These are phyloP conservation scores for Geranomyces michiganensis DNA, from an alignment of 192 early-diverging fungal genomes.

Conservation along the genomic window DNA sequence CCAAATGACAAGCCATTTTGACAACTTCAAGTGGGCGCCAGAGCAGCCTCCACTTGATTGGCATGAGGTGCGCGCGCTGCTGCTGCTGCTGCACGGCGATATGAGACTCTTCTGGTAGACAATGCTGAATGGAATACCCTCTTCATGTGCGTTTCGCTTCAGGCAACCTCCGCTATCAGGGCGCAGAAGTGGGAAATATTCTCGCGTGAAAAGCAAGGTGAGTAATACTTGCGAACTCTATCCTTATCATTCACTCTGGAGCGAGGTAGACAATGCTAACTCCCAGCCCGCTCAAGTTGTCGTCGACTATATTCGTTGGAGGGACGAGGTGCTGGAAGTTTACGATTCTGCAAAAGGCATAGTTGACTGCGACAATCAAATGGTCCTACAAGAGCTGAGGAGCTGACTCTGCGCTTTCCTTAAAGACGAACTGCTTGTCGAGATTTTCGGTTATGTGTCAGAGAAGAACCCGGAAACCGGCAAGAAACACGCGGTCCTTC, in stretches of 20 bases:
- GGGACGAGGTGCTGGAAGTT: constrained; percentile 9
- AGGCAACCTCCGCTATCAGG: neutral
- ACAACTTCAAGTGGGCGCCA: no score
- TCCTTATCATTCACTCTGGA: no score
- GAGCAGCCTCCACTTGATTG: no score
- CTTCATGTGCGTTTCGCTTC: neutral
- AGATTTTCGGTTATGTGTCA: constrained; percentile 7
- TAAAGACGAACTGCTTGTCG: constrained; percentile 21
- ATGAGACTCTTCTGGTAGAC: no score
- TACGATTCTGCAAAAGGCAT: constrained; percentile 13
- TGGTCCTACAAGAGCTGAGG: neutral
- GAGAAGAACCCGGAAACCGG: neutral
- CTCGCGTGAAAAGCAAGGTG: constrained; percentile 2
- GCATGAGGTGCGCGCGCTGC: no score
- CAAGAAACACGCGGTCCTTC: constrained; percentile 2
- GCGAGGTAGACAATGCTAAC: no score
- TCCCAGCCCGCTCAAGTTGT: neutral
- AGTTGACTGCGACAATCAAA: neutral
- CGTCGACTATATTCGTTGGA: constrained; percentile 28
- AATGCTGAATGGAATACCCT: no score
- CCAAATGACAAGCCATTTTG: no score
- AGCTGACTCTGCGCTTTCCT: neutral
- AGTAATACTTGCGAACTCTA: neutral
- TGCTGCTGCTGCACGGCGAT: no score
- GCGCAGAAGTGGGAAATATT: constrained; percentile 10